Evolutionary conservation across 768 basidiomycete species (phyloP), one percentile per base, ranked within the genome.

Genomic region (Macrolepiota dolichaula): DNA sequence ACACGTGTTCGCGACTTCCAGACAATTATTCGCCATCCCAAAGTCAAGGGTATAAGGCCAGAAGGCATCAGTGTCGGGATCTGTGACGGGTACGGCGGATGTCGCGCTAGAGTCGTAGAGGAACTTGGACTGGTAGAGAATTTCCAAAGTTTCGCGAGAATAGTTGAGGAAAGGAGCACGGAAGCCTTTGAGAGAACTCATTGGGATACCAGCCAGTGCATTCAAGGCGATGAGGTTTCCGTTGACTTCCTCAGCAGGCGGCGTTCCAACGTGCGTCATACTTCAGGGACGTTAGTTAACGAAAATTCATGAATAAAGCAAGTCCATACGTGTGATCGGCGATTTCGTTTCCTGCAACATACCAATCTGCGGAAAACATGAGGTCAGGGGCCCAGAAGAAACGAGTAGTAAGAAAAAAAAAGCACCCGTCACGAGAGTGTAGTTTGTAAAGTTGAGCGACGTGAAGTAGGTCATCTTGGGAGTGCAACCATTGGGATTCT

Each of bases 41-140:
- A 88, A 69, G 70, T 93, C 91, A 54, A 93, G 80, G 0, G 88
- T 89, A 71, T 92, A 92, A 0, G 91, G 91, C 91, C 91, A 93
- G 72, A 71, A 92, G 3, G 90, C 89, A 67, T 93, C 90, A 0
- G 90, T 88, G 52, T 76, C 71, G 15, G 79, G 75, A 55, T 86
- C 84, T 13, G 84, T 86, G 44, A 90, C 89, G 7, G 88, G 87
- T 12, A 85, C 76, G 1, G 88, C 81, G 0, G 88, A 76, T 1
- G 83, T 74, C 0, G 86, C 69, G 22, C 80, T 83, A 5, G 87
- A 87, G 67, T 93, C 91, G 72, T 92, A 93, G 1, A 82, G 81
- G 75, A 92, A 92, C 62, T 79, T 75, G 12, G 85, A 76, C 2
- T 74, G 68, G 32, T 77, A 72, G 25, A 93, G 80, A 37, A 77